Evolutionary conservation across 192 early-diverging fungal species (phyloP).

Genomic region (Backusella australiensis): DNA sequence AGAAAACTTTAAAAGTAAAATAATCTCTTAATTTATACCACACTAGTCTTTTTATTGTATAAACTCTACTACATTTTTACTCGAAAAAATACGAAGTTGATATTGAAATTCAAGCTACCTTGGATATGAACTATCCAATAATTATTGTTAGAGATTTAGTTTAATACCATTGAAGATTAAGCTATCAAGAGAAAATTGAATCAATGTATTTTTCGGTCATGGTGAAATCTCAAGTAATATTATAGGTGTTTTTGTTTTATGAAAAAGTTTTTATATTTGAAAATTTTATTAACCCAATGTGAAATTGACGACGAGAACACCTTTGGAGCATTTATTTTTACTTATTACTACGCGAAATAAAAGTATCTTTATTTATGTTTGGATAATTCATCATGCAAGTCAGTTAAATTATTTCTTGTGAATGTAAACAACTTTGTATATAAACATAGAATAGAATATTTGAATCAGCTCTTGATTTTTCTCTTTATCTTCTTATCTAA

Average conservation of each 20-base stretch:
- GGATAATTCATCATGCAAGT: neutral
- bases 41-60: neutral
- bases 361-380: neutral
- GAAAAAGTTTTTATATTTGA: too few species aligned
- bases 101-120: neutral
- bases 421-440: neutral
- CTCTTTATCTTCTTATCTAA: neutral
- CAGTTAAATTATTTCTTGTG: neutral
- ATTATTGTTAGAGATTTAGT: neutral
- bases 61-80: neutral
- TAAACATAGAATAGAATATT: neutral
- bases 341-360: neutral
- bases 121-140: neutral
- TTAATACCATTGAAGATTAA: neutral
- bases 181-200: neutral
- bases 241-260: too few species aligned
- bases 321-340: neutral
- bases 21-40: neutral
- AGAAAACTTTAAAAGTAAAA: neutral
- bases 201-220: neutral
- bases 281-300: neutral
- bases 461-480: neutral
- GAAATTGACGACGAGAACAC: neutral
- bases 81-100: neutral
- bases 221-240: too few species aligned